Evolutionary conservation across 2,329 filamentous ascomycete species (phyloP).

Genomic region (Aspergillus sp.): DNA sequence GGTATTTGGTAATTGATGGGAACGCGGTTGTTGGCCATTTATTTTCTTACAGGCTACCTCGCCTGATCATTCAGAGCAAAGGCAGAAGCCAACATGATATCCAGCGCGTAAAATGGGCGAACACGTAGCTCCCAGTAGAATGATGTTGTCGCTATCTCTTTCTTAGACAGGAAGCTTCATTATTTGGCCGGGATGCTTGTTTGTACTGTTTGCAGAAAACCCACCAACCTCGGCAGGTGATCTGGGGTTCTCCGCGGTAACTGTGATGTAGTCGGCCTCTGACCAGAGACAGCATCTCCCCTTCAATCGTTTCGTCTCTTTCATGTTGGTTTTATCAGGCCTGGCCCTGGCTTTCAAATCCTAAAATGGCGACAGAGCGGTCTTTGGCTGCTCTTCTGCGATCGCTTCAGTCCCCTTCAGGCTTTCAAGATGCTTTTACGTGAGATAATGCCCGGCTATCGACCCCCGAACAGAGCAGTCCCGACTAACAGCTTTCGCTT

Average conservation of each 20-base stretch:
- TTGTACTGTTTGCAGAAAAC: constrained; percentile 28
- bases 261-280: constrained; percentile 2
- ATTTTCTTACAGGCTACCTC: not conserved
- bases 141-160: not conserved
- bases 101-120: not conserved
- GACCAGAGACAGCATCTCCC: constrained; percentile 1
- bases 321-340: too few species aligned
- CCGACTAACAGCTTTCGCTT: constrained; percentile 8
- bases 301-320: constrained; percentile 1
- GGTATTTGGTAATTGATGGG: constrained; percentile 63
- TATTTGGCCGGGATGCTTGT: constrained; percentile 9
- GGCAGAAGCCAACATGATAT: constrained; percentile 4
- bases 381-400: constrained; percentile 57
- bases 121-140: not conserved
- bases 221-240: constrained; percentile 27
- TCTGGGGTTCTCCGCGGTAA: constrained; percentile 27
- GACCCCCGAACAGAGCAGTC: constrained; percentile 1
- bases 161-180: not conserved
- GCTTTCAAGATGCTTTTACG: constrained; percentile 57
- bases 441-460: constrained; percentile 25
- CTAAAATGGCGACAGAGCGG: constrained; percentile 54
- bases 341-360: too few species aligned
- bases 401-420: constrained; percentile 55
- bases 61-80: constrained; percentile 1
- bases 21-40: constrained; percentile 36